Evolutionary conservation across 306 rosid species (phyloP), one percentile per base, ranked within the genome.

Genomic region (Oemleria cerasiformis): DNA sequence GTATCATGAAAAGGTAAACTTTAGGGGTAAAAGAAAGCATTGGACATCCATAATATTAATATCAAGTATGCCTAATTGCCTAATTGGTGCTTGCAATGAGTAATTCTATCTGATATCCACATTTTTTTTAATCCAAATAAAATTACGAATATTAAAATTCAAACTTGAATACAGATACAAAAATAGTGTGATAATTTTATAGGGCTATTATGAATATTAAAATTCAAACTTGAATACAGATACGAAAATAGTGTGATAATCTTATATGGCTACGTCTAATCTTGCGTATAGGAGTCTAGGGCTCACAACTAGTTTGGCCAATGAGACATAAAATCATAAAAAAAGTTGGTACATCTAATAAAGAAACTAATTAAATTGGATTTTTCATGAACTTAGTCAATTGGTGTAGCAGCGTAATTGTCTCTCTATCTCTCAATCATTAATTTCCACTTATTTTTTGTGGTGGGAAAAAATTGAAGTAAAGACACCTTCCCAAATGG

Each of bases 341-440:
- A 51, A 58, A 39, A 66, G 65, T 70, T 41, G 78, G 67, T 72
- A 75, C 50, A 63, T 71, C 73, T 34, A 80, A 71, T 20, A 61
- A 47, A 25, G 9, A 61, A 11, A 44, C 1, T 64, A 51, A 60
- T 38, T n/a, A 25, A 68, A 16, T 54, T n/a, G 62, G 5, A 5
- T 34, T 63, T 63, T n/a, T 51, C 47, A 54, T n/a, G 20, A 19
- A 75, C 0, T 50, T 13, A 50, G 42, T n/a, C 38, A 43, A 57
- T 55, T 23, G 25, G n/a, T 9, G 20, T 19, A 0, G 11, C 10
- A 9, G 16, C 11, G 20, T 21, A 21, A 56, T 12, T 56, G 62
- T 23, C 14, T 19, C 39, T 50, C 21, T 21, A 30, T 19, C 16
- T 50, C 21, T 21, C 49, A 41, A 42, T 3, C 69, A 21, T 45